Base-by-base conservation (phyloP, 352 stramenopile species). In the Globisporangium heterothallicum region DNA sequence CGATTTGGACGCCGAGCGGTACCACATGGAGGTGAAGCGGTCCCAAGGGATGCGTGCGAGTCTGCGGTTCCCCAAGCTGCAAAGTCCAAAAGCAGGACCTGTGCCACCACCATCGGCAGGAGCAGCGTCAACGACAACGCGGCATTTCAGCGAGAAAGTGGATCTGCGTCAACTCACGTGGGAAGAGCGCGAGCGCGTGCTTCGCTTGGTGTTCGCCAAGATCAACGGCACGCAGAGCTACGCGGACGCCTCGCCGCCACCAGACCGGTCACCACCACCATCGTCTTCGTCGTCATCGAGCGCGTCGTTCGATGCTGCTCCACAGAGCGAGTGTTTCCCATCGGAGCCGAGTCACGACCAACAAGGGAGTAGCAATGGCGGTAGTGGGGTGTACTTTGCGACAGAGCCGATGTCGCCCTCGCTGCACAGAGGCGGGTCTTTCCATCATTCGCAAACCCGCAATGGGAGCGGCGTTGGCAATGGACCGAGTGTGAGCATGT, bases 141-240 rank as follows among this genome's bases (percentile, higher is more conserved):
- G 38, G 16, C 65, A 84, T 49, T 75, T 78, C 38, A 79, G 66
- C 40, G 74, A 82, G 26, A 92, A 93, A 30, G 83, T 97, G n/a
- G 83, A 96, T 42, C 62, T 97, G 18, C 68, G 70, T 1, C 74
- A 96, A 49, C 73, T 98, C 24, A 84, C 70, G 27, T 96, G 86
- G 84, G 84, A 94, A 34, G 90, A 97, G 64, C 79, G 86, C 21
- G 92, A 97, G 68, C 78, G 84, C 38, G 90, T 97, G 30, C 71
- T 98, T 35, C 75, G 91, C 13, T 70, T 97, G n/a, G 72, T 97
- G 35, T 98, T 98, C 49, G 84, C 90, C 7, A 96, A 95, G 61
- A 97, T 97, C 63, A 98, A 98, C 45, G 78, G 66, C 30, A 72
- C 73, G 10, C 72, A 88, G 45, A 86, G 75, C 49, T 67, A 61